Percentiles rank a stretch among this genome's conserved stretches.
These are phyloP conservation scores for Drosera spatulata DNA, from an alignment of 179 eudicot genomes.

Conservation along the genomic window DNA sequence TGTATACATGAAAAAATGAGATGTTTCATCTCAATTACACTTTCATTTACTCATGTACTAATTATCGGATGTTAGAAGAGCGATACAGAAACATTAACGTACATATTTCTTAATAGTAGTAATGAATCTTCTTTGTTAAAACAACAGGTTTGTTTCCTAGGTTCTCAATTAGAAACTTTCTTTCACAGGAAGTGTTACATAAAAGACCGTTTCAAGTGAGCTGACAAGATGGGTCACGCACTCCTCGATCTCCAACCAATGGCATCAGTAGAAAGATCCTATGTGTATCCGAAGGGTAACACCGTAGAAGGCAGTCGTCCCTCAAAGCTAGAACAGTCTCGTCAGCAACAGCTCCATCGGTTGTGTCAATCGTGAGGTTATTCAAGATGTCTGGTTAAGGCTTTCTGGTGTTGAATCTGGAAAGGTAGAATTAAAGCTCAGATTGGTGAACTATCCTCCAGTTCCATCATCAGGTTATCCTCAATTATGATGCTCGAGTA, in stretches of 20 bases:
- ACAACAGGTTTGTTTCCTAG: too few species aligned
- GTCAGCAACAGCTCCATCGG: slow-evolving; percentile 45
- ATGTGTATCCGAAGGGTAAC: slow-evolving; percentile 38
- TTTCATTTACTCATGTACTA: too few species aligned
- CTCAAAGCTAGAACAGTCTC: slow-evolving; percentile 50
- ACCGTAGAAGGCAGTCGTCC: slow-evolving; percentile 43
- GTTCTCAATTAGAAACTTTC: not conserved
- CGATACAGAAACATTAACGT: too few species aligned
- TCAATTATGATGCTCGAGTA: not conserved
- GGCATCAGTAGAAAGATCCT: slow-evolving; percentile 45
- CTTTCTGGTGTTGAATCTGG: slow-evolving; percentile 67
- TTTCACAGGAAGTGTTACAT: slow-evolving; percentile 58
- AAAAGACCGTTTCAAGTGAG: slow-evolving; percentile 66
- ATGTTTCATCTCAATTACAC: too few species aligned
- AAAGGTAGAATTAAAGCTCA: slow-evolving; percentile 48
- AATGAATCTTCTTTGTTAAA: too few species aligned
- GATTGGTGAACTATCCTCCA: slow-evolving; percentile 19
- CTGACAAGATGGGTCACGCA: slow-evolving; percentile 74
- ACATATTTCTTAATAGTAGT: too few species aligned
- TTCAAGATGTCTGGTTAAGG: slow-evolving; percentile 63
- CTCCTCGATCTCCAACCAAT: slow-evolving; percentile 51
- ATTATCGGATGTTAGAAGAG: too few species aligned
- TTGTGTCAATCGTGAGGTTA: slow-evolving; percentile 42
- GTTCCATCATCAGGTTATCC: slow-evolving; percentile 4
- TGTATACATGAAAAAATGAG: too few species aligned